Percentiles rank a stretch among this genome's conserved stretches.
phyloP scores from a whole-genome alignment of 2,329 filamentous ascomycete species.

The Fusarium miscanthi region DNA sequence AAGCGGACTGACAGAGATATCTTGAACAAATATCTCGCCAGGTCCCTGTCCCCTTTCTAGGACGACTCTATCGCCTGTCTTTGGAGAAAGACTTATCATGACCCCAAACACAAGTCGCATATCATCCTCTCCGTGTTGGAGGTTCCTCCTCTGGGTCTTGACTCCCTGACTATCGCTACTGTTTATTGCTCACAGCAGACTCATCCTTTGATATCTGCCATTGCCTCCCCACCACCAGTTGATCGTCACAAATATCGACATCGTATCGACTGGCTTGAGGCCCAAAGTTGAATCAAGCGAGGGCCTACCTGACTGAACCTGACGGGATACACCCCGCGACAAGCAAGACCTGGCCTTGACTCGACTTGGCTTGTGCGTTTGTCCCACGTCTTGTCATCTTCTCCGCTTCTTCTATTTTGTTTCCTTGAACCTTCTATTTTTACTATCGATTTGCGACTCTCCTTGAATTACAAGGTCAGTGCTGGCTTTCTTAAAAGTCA shows the following conservation, averaged over 20 bases:
- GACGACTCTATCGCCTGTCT: slow-evolving; percentile 20
- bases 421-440: slow-evolving; percentile 31
- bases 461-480: slow-evolving; percentile 23
- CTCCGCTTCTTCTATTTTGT: slow-evolving; percentile 33
- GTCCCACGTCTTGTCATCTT: slow-evolving; percentile 12
- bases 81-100: slow-evolving; percentile 52
- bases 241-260: slow-evolving; percentile 20
- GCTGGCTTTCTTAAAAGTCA: slow-evolving; percentile 4
- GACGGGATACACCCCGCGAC: slow-evolving; percentile 16
- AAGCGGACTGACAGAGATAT: slow-evolving; percentile 34
- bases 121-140: slow-evolving; percentile 55
- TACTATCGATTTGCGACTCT: background rate
- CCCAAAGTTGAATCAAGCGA: slow-evolving; percentile 29
- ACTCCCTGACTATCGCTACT: slow-evolving; percentile 51
- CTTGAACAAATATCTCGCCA: slow-evolving; percentile 14
- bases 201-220: slow-evolving; percentile 7
- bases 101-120: slow-evolving; percentile 52
- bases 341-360: slow-evolving; percentile 15
- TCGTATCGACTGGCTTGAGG: slow-evolving; percentile 16
- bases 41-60: slow-evolving; percentile 32
- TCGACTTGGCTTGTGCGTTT: slow-evolving; percentile 2
- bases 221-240: slow-evolving; percentile 9
- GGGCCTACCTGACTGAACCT: slow-evolving; percentile 18
- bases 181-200: background rate
- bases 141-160: slow-evolving; percentile 53